phyloP scores from a whole-genome alignment of 2,329 filamentous ascomycete species.

The Capronia epimyces region DNA sequence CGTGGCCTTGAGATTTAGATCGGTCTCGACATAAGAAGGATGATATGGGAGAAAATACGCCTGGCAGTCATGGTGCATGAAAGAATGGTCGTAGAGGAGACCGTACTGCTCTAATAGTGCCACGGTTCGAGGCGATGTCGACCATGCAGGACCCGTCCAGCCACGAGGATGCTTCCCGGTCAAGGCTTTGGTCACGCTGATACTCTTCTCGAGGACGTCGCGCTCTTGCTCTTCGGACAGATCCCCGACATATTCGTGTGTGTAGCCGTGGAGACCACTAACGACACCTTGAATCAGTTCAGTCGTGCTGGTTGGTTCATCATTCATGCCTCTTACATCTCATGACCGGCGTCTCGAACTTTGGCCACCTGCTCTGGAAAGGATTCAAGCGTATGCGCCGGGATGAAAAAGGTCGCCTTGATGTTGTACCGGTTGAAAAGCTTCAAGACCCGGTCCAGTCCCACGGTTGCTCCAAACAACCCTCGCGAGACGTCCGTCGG shows the following conservation, averaged over 20 bases:
- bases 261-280: conserved; percentile 66
- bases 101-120: conserved; percentile 53
- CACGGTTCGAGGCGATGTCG: conserved; percentile 45
- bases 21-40: too few species aligned
- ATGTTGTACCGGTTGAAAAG: conserved; percentile 67
- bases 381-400: conserved; percentile 58
- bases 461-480: conserved; percentile 63
- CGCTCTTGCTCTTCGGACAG: conserved; percentile 70
- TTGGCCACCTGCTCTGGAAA: conserved; percentile 60
- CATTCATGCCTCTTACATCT: too few species aligned
- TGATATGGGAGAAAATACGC: conserved; percentile 40
- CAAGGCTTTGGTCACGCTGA: conserved; percentile 65
- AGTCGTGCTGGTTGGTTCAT: too few species aligned
- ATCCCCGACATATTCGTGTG: conserved; percentile 64
- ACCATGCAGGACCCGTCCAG: conserved; percentile 70
- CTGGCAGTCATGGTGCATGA: conserved; percentile 40
- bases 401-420: conserved; percentile 62
- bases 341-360: conserved; percentile 59
- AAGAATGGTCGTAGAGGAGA: conserved; percentile 26
- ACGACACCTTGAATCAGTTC: too few species aligned
- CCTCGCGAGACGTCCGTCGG: conserved; percentile 30
- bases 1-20: conserved; percentile 41
- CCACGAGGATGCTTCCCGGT: conserved; percentile 63
- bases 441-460: conserved; percentile 60
- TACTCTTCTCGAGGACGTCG: conserved; percentile 76